phyloP scores from a whole-genome alignment of 495 filamentous ascomycete species.

The Paragyromitra xinjiangensis region DNA sequence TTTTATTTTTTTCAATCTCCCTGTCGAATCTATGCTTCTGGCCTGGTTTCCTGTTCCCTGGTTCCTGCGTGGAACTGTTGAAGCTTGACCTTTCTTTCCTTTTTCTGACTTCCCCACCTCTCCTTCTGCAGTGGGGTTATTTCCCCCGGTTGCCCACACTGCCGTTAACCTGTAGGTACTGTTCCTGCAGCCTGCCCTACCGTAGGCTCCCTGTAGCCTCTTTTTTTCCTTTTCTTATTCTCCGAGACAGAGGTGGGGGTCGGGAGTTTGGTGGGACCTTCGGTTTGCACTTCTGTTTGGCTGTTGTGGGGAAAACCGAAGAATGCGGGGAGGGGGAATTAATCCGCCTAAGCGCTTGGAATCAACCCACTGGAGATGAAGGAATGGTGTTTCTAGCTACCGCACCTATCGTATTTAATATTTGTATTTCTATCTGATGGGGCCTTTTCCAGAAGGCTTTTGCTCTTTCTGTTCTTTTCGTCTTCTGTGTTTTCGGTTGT shows the following conservation, averaged over 20 bases:
- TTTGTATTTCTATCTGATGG: neutral
- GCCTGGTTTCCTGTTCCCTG: slow-evolving; percentile 10
- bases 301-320: neutral
- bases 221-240: slow-evolving; percentile 15
- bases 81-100: slow-evolving; percentile 28
- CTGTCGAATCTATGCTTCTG: slow-evolving; percentile 2
- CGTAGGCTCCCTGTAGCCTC: slow-evolving; percentile 5
- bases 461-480: neutral
- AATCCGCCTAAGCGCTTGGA: too few relatives aligned
- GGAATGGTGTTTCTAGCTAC: neutral
- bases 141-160: slow-evolving; percentile 23
- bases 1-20: neutral
- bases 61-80: slow-evolving; percentile 11
- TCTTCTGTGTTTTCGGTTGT: neutral
- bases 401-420: neutral
- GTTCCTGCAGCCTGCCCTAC: slow-evolving; percentile 34
- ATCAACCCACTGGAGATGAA: neutral
- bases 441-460: neutral
- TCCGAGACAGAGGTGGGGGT: slow-evolving; percentile 33
- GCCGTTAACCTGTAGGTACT: slow-evolving; percentile 1
- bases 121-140: neutral
- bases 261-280: neutral
- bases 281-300: slow-evolving; percentile 6
- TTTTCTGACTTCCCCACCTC: neutral
- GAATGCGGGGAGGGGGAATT: neutral